These are phyloP conservation scores for Lasiosphaeris hirsuta DNA, from an alignment of 495 filamentous ascomycete genomes.

Conservation along the genomic window DNA sequence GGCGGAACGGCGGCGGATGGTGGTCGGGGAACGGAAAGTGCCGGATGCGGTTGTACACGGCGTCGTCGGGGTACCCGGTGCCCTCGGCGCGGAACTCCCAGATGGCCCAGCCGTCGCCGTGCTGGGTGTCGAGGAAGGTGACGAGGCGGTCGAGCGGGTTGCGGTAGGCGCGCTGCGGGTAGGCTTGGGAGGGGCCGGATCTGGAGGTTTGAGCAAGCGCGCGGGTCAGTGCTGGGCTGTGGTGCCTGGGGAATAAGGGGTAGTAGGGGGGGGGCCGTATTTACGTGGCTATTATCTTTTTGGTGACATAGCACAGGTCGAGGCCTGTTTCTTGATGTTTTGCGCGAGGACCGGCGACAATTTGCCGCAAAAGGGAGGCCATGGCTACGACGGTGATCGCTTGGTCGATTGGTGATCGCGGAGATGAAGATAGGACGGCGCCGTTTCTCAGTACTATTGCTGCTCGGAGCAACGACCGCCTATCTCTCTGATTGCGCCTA, in stretches of 20 bases:
- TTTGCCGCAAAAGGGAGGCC: slow-evolving; percentile 53
- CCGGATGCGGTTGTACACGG: slow-evolving; percentile 76
- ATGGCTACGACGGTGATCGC: slow-evolving; percentile 24
- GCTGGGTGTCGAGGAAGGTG: slow-evolving; percentile 78
- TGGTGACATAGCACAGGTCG: slow-evolving; percentile 93
- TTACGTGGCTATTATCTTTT: slow-evolving; percentile 63
- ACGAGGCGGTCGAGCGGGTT: slow-evolving; percentile 86
- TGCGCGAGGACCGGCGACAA: slow-evolving; percentile 71
- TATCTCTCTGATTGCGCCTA: too few species aligned
- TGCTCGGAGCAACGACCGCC: too few species aligned
- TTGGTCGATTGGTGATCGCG: too few species aligned
- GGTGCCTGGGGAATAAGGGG: background rate
- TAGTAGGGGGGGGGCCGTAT: slow-evolving; percentile 31
- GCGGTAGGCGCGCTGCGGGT: slow-evolving; percentile 86
- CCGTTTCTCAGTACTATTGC: too few species aligned
- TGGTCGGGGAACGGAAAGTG: slow-evolving; percentile 98
- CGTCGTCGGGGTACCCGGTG: slow-evolving; percentile 87
- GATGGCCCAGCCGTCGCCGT: slow-evolving; percentile 81
- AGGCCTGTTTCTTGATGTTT: slow-evolving; percentile 82
- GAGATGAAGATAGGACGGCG: too few species aligned
- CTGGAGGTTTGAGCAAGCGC: slow-evolving; percentile 18
- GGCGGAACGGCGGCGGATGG: slow-evolving; percentile 87
- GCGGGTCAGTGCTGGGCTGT: background rate
- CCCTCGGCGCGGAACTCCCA: slow-evolving; percentile 98
- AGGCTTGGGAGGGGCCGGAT: slow-evolving; percentile 85